Evolutionary conservation across 2,329 filamentous ascomycete genomes (phyloP).

Genomic region (Colletotrichum phormii): DNA sequence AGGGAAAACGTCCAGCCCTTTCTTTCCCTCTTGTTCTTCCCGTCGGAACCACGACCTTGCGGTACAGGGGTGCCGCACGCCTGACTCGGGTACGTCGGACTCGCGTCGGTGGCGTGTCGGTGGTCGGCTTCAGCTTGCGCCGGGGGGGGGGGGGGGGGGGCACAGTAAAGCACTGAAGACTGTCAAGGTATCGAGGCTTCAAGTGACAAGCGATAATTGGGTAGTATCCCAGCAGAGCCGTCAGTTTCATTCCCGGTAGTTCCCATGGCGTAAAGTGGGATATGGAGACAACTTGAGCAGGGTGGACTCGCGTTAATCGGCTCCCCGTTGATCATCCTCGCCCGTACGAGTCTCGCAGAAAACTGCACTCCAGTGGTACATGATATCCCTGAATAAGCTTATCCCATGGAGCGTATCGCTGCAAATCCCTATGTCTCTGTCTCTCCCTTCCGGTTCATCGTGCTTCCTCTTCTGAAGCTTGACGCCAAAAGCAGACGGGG

Average conservation of each 20-base stretch:
- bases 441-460: neutral
- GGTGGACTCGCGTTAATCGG: neutral
- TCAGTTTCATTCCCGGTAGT: neutral
- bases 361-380: neutral
- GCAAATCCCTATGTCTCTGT: neutral
- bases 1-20: neutral
- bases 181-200: neutral
- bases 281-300: neutral
- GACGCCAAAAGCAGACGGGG: neutral
- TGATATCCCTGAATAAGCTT: neutral
- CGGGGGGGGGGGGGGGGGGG: too few species aligned
- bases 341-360: neutral
- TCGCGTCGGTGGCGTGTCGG: slow-evolving; percentile 22
- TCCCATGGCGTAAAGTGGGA: neutral
- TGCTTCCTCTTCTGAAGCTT: neutral
- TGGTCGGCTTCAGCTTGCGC: slow-evolving; percentile 6
- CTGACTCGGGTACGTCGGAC: slow-evolving; percentile 18
- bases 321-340: neutral
- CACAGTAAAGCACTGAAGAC: neutral
- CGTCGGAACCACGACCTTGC: neutral
- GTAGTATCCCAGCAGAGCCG: neutral
- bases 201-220: neutral
- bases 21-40: neutral
- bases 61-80: neutral
- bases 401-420: neutral